phyloP scores from a whole-genome alignment of 73 alveolate genomes.

The Uronychia setigera region DNA sequence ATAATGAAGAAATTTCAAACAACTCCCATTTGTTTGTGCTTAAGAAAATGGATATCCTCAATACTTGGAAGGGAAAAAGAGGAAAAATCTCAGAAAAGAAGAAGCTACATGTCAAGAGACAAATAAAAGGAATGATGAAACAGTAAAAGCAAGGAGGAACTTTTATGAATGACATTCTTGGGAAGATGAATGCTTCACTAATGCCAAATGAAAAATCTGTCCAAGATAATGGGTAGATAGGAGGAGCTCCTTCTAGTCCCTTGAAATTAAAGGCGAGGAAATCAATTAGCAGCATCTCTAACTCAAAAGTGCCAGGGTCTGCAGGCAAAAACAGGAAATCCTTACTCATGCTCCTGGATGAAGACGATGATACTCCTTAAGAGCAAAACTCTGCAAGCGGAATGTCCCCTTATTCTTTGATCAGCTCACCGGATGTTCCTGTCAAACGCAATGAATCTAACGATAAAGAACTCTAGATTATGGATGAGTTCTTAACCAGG shows the following conservation, averaged over 20 bases:
- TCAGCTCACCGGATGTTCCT: background rate
- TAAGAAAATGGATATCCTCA: background rate
- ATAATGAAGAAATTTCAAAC: background rate
- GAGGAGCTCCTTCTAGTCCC: background rate
- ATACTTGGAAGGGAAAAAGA: constrained; percentile 4
- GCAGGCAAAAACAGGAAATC: background rate
- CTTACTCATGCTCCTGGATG: background rate
- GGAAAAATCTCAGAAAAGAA: background rate
- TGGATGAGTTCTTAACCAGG: constrained; percentile 25
- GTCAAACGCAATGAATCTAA: background rate
- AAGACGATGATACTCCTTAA: background rate
- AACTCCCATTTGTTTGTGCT: background rate
- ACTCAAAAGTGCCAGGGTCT: background rate
- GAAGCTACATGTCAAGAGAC: background rate
- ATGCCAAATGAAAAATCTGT: too few species aligned
- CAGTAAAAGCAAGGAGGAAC: background rate
- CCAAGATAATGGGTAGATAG: too few species aligned
- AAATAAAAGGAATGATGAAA: background rate
- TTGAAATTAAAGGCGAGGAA: background rate
- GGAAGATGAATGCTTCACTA: too few species aligned
- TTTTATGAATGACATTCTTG: too few species aligned
- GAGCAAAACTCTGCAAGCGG: background rate
- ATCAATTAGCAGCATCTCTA: background rate
- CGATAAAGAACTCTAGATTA: background rate
- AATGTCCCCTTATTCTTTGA: background rate